phyloP scores from a whole-genome alignment of 495 filamentous ascomycete species.

The Aspergillus ellipticus region DNA sequence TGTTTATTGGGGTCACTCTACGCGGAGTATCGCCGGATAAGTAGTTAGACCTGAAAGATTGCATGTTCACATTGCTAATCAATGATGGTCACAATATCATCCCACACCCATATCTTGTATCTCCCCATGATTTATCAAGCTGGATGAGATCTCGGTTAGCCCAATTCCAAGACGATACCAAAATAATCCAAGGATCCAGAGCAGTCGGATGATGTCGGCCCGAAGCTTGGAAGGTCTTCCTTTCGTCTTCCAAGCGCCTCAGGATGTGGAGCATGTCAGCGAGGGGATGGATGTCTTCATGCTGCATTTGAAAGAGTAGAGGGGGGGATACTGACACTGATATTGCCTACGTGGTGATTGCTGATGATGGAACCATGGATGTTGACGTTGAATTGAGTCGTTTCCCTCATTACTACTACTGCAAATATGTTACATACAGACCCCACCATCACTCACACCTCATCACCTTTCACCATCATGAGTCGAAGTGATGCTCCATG shows the following conservation, averaged over 20 bases:
- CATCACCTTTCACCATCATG: slow-evolving; percentile 6
- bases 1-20: not conserved
- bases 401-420: not conserved
- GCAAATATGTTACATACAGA: not conserved
- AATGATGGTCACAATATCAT: too few species aligned
- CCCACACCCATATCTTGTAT: too few species aligned
- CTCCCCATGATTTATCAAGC: too few species aligned
- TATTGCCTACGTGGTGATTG: too few species aligned
- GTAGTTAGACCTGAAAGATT: too few species aligned
- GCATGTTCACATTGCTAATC: too few species aligned
- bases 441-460: not conserved
- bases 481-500: slow-evolving; percentile 7
- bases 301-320: not conserved
- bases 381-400: too few species aligned
- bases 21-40: too few species aligned
- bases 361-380: too few species aligned
- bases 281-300: slow-evolving; percentile 16
- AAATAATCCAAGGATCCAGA: too few species aligned
- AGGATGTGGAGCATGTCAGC: slow-evolving; percentile 16
- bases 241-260: slow-evolving; percentile 17
- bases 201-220: slow-evolving; percentile 20
- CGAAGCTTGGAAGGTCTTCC: slow-evolving; percentile 16
- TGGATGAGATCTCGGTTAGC: too few species aligned
- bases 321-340: not conserved
- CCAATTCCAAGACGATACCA: too few species aligned